A percentile compares a stretch with the other conserved stretches of the same genome.
Conservation (phyloP, 192 early-diverging fungal genomes). For the Jimgerdemannia lactiflua region DNA sequence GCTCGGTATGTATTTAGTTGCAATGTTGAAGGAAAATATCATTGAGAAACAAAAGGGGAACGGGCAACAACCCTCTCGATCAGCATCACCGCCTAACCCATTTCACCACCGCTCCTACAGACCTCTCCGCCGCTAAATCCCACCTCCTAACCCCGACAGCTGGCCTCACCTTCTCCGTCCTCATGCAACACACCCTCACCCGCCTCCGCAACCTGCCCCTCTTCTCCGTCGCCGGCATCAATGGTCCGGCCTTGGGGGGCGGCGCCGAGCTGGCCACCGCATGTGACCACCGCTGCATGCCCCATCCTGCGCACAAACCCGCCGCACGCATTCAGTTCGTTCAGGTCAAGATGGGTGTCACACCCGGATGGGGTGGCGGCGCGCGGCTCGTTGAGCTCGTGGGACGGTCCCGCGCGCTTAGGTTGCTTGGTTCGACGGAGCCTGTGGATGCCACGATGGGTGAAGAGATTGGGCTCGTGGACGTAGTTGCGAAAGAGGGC, state of each 20-base stretch:
- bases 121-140: slow-evolving; percentile 46
- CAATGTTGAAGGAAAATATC: neutral
- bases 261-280: slow-evolving; percentile 62
- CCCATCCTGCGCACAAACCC: neutral
- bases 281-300: slow-evolving; percentile 55
- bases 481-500: slow-evolving; percentile 21
- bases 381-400: slow-evolving; percentile 40
- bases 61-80: neutral
- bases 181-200: slow-evolving; percentile 62
- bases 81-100: neutral
- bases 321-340: slow-evolving; percentile 52
- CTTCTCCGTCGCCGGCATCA: slow-evolving; percentile 56
- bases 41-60: neutral
- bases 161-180: slow-evolving; percentile 40
- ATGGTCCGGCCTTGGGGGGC: slow-evolving; percentile 63
- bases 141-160: slow-evolving; percentile 35
- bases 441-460: slow-evolving; percentile 31
- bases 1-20: slow-evolving; percentile 29
- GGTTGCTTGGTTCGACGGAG: slow-evolving; percentile 41
- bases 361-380: slow-evolving; percentile 65
- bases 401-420: slow-evolving; percentile 41
- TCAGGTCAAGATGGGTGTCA: slow-evolving; percentile 57
- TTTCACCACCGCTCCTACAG: slow-evolving; percentile 19
- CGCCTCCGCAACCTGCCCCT: slow-evolving; percentile 51
- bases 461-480: slow-evolving; percentile 36